Evolutionary conservation across 1,284 basidiomycete species (phyloP).

Genomic region (Thelephora terrestris): DNA sequence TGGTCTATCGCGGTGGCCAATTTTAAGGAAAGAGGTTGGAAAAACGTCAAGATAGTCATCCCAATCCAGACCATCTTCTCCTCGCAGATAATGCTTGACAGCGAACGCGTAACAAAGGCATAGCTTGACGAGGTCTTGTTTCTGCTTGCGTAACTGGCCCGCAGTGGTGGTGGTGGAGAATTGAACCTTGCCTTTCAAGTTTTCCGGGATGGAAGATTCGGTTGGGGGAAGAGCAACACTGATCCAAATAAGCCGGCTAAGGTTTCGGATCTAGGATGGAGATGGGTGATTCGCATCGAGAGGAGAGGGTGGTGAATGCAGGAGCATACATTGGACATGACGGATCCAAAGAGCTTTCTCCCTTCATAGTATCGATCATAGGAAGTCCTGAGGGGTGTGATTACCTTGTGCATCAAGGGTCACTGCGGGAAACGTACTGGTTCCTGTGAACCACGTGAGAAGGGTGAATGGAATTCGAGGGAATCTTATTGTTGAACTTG

Average conservation of each 20-base stretch:
- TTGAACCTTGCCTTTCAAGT: conserved; percentile 40
- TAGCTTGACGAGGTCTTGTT: conserved; percentile 62
- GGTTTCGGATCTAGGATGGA: conserved; percentile 40
- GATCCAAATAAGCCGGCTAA: conserved; percentile 69
- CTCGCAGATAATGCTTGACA: conserved; percentile 70
- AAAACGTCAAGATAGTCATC: conserved; percentile 57
- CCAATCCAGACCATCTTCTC: conserved; percentile 60
- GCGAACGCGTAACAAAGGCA: conserved; percentile 60
- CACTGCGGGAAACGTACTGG: background rate
- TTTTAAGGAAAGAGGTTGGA: conserved; percentile 44
- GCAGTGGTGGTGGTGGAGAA: conserved; percentile 33
- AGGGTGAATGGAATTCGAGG: background rate
- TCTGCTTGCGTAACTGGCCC: conserved; percentile 53
- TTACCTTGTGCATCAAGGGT: background rate
- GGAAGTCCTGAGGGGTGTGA: conserved; percentile 43
- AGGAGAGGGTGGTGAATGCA: conserved; percentile 16
- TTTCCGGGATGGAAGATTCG: conserved; percentile 21
- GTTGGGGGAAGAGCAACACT: conserved; percentile 58
- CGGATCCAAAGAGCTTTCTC: conserved; percentile 65
- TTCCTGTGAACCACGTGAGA: background rate
- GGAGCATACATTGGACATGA: conserved; percentile 48
- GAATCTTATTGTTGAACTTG: conserved; percentile 20
- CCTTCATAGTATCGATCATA: conserved; percentile 83
- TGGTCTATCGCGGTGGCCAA: conserved; percentile 27
- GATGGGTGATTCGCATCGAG: background rate